These are phyloP conservation scores for Hypoxylon sp. DNA, from an alignment of 2,329 filamentous ascomycete genomes.

Conservation along the genomic window DNA sequence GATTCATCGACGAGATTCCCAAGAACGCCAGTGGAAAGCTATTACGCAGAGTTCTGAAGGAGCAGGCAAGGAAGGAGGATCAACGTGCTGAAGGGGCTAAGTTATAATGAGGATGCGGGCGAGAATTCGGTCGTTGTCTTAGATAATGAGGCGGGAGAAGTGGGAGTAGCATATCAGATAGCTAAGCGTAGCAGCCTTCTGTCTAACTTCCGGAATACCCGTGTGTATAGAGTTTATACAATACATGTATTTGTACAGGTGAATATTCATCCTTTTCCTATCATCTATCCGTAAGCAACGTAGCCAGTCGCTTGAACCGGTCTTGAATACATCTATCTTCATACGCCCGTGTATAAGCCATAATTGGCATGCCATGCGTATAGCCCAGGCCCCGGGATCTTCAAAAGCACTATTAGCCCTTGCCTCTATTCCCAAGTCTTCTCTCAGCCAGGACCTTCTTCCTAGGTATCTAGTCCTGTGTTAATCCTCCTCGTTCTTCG, in stretches of 20 bases:
- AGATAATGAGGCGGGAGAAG: not conserved
- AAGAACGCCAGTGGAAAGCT: slow-evolving; percentile 77
- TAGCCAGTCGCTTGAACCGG: slow-evolving; percentile 8
- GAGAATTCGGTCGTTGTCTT: not conserved
- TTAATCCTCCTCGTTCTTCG: not conserved
- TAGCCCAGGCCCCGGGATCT: no score
- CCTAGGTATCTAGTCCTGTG: not conserved
- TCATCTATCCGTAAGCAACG: slow-evolving; percentile 19
- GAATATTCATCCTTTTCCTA: not conserved
- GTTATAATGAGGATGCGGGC: slow-evolving; percentile 40
- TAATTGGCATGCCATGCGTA: slow-evolving; percentile 1
- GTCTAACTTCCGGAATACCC: slow-evolving; percentile 30
- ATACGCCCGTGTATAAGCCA: slow-evolving; percentile 20
- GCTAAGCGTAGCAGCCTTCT: slow-evolving; percentile 8
- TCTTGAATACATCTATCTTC: not conserved
- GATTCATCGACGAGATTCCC: slow-evolving; percentile 70
- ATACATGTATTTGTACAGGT: slow-evolving; percentile 37
- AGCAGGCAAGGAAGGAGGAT: slow-evolving; percentile 59
- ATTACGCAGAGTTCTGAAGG: slow-evolving; percentile 69
- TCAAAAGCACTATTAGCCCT: not conserved
- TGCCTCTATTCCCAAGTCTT: not conserved
- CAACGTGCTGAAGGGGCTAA: slow-evolving; percentile 49
- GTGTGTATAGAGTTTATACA: slow-evolving; percentile 16
- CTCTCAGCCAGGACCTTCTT: no score
- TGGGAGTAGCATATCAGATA: not conserved